A percentile compares a stretch with the other conserved stretches of the same genome.
These are phyloP conservation scores for Aspergillus aculeatinus DNA, from an alignment of 2,329 filamentous ascomycete species.

Conservation along the genomic window DNA sequence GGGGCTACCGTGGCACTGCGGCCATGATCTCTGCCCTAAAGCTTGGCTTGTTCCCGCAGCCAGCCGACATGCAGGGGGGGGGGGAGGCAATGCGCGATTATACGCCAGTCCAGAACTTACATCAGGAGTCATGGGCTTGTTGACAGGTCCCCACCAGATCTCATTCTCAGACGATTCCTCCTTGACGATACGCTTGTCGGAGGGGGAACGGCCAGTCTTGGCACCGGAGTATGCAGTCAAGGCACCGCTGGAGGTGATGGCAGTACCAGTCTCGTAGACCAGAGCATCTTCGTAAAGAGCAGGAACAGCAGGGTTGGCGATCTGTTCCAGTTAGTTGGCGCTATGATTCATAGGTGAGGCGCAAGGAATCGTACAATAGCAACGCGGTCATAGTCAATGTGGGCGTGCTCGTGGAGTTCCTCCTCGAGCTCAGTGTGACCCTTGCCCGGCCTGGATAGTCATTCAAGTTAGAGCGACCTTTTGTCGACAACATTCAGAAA, in stretches of 20 bases:
- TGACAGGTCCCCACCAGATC: conserved; percentile 98
- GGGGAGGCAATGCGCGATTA: conserved; percentile 20
- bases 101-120: conserved; percentile 58
- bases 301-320: conserved; percentile 90
- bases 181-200: conserved; percentile 96
- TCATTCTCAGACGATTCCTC: conserved; percentile 85
- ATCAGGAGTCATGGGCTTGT: conserved; percentile 97
- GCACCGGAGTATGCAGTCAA: conserved; percentile 96
- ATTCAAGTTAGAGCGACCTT: conserved; percentile 17
- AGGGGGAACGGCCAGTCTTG: conserved; percentile 95
- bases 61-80: conserved; percentile 24
- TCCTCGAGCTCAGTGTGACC: conserved; percentile 98
- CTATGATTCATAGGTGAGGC: neutral
- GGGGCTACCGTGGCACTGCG: neutral
- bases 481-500: neutral
- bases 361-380: conserved; percentile 71
- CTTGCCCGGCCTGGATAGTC: conserved; percentile 64
- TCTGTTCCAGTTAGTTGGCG: conserved; percentile 41
- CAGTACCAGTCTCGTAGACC: conserved; percentile 94
- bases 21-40: conserved; percentile 8
- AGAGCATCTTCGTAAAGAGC: conserved; percentile 98
- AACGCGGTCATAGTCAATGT: conserved; percentile 98
- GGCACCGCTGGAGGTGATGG: conserved; percentile 93
- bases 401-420: conserved; percentile 93
- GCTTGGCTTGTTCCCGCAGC: conserved; percentile 15